Percentiles rank a stretch among this genome's conserved stretches.
These are phyloP conservation scores for Termitomyces sp. DNA, from an alignment of 768 basidiomycete genomes.

Conservation along the genomic window DNA sequence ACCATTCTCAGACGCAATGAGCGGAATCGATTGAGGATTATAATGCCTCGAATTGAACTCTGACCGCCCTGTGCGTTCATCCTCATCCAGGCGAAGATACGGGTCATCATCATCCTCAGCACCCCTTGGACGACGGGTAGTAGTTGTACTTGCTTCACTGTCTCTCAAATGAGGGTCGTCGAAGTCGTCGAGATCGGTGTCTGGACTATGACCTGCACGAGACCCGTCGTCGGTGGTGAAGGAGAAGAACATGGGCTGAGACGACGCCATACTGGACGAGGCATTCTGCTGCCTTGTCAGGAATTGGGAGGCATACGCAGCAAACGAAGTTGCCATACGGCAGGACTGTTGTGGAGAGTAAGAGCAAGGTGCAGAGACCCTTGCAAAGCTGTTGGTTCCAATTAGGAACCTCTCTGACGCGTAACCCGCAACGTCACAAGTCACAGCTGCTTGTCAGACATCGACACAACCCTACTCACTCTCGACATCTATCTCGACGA, in stretches of 20 bases:
- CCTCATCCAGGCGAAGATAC: slow-evolving; percentile 76
- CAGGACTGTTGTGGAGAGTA: slow-evolving; percentile 19
- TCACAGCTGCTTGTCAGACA: slow-evolving; percentile 9
- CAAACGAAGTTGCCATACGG: slow-evolving; percentile 66
- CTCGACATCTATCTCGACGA: not conserved
- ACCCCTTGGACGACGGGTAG: slow-evolving; percentile 27
- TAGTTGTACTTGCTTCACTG: slow-evolving; percentile 33
- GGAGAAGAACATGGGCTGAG: slow-evolving; percentile 86
- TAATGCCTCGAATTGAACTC: slow-evolving; percentile 28
- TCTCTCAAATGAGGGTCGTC: slow-evolving; percentile 74
- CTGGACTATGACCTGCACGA: slow-evolving; percentile 44
- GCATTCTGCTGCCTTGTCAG: slow-evolving; percentile 54
- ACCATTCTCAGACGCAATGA: slow-evolving; percentile 33
- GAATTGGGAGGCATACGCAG: slow-evolving; percentile 81
- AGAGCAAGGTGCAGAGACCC: slow-evolving; percentile 13
- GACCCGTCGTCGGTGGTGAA: slow-evolving; percentile 77
- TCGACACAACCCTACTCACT: not conserved
- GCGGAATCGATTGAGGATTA: slow-evolving; percentile 35
- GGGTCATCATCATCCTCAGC: slow-evolving; percentile 67
- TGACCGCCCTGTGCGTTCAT: slow-evolving; percentile 37
- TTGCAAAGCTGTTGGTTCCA: slow-evolving; percentile 20
- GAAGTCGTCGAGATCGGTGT: slow-evolving; percentile 62
- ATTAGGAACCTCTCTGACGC: slow-evolving; percentile 16
- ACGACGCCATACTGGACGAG: slow-evolving; percentile 54
- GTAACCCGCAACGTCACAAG: slow-evolving; percentile 16